Base-by-base conservation (phyloP, 441 rosid species). In the Gossypium lobatum region DNA sequence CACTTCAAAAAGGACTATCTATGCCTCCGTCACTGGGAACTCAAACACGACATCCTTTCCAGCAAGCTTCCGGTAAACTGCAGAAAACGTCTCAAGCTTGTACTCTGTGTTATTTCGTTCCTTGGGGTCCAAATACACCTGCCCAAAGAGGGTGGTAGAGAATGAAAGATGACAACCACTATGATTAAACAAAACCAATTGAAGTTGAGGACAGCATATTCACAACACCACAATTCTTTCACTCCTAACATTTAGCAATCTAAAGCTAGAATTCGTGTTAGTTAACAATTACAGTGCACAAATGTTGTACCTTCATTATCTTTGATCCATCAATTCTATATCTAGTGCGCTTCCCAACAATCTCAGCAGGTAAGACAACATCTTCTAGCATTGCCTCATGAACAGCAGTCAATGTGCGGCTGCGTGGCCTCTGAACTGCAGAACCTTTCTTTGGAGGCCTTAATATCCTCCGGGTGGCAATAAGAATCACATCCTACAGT, bases 391-490 rank as follows among this genome's bases (percentile, higher is more conserved):
- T 83, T 17, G 92, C 92, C 81, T 92, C 92, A 48, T 90, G 92
- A 20, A 90, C 95, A 62, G 91, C 59, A 14, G 93, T 92, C 14
- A 90, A 83, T 16, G 95, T 92, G 65, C 95, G 95, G 86, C 77
- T 85, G 18, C 97, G 90, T 60, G 95, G 95, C 72, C 95, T 83
- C 71, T 88, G 88, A 48, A 68, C 95, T 50, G 95, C 95, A 64
- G 92, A 88, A 20, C 97, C 95, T 73, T 85, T 92, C 93, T 92
- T 92, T 13, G 92, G 97, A 18, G 92, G 95, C 76, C 95, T 85
- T 78, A 88, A 58, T 59, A 92, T 87, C 79, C 95, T 90, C 34
- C 95, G 57, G 57, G 91, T 82, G 57, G 93, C 90, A 75, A 92
- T 76, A 71, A 92, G 72, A 72, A 92, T 79, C n/a, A 90, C 97